Conservation (phyloP, 305 asterid species). For the Fraxinus sp. region DNA sequence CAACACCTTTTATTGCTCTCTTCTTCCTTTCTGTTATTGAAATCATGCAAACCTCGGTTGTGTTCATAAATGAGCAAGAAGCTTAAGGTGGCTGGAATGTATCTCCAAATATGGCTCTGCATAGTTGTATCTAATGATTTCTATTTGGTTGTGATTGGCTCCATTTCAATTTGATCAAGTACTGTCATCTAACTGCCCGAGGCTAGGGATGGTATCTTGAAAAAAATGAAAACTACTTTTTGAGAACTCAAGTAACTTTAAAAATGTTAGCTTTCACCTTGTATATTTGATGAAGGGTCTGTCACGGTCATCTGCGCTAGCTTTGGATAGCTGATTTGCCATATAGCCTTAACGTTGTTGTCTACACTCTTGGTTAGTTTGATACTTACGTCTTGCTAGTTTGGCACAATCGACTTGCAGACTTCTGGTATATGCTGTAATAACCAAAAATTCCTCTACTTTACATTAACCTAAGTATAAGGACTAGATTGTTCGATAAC, state of each 20-base stretch:
- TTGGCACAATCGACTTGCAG: not conserved
- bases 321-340: not conserved
- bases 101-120: not conserved
- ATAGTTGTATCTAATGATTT: not conserved
- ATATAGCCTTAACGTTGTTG: not conserved
- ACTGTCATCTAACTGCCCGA: not conserved
- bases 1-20: not conserved
- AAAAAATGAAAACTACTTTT: not conserved
- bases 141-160: not conserved
- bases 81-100: slow-evolving; percentile 1
- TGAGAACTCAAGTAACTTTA: not conserved
- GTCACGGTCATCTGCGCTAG: not conserved
- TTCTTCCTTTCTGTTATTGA: not conserved
- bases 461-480: too few species aligned
- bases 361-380: not conserved
- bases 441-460: too few species aligned
- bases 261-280: not conserved
- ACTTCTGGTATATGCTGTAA: not conserved
- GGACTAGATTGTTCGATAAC: too few species aligned
- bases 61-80: not conserved
- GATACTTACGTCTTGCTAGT: not conserved
- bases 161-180: not conserved
- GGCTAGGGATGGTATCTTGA: not conserved
- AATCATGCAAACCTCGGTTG: not conserved
- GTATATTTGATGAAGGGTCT: not conserved